phyloP scores from a whole-genome alignment of 495 filamentous ascomycete species.

The Parachaetomium inaequale region DNA sequence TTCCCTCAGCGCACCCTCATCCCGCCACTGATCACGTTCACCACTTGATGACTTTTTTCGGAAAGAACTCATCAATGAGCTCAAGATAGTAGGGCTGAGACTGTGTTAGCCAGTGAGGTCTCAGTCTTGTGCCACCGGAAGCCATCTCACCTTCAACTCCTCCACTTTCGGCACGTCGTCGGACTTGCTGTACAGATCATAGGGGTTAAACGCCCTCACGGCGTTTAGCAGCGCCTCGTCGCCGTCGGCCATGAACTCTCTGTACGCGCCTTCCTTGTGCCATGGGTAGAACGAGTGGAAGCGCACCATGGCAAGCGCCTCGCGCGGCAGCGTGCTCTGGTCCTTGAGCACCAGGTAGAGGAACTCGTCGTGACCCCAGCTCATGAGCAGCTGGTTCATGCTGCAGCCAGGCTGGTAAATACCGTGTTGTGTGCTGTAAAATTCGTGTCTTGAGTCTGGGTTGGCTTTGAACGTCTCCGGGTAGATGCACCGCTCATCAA shows the following conservation, averaged over 20 bases:
- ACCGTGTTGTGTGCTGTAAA: slow-evolving; percentile 69
- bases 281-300: slow-evolving; percentile 91
- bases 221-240: slow-evolving; percentile 75
- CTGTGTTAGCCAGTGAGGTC: neutral
- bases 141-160: slow-evolving; percentile 57
- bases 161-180: slow-evolving; percentile 72
- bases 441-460: slow-evolving; percentile 59
- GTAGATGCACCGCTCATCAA: slow-evolving; percentile 74
- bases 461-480: slow-evolving; percentile 69
- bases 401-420: slow-evolving; percentile 77
- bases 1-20: neutral
- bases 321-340: slow-evolving; percentile 69
- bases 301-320: slow-evolving; percentile 85
- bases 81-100: slow-evolving; percentile 73
- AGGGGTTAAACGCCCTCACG: slow-evolving; percentile 84
- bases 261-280: slow-evolving; percentile 75
- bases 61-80: slow-evolving; percentile 83
- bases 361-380: slow-evolving; percentile 92
- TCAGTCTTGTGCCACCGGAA: neutral
- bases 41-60: slow-evolving; percentile 72
- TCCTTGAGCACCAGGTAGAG: slow-evolving; percentile 79
- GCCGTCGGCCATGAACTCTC: slow-evolving; percentile 74
- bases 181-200: slow-evolving; percentile 90
- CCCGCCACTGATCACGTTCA: slow-evolving; percentile 33
- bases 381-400: slow-evolving; percentile 79